Percentiles rank a stretch among this genome's conserved stretches.
Evolutionary conservation across 2,329 filamentous ascomycete species (phyloP).

Genomic region (Phialocephala subalpina): DNA sequence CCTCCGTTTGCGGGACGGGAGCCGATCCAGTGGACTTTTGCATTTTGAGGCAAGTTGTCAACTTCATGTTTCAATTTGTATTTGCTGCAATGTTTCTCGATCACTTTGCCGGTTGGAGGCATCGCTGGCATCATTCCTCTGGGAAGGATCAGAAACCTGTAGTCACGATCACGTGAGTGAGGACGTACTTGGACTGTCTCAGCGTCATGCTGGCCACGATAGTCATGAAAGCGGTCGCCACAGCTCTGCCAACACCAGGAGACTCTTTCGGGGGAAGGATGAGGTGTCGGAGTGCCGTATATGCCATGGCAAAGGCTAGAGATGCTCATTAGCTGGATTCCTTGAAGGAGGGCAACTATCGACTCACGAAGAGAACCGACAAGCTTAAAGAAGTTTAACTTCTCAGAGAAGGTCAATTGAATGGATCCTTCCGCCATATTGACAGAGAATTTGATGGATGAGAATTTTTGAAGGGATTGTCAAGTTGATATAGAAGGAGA

Average conservation of each 20-base stretch:
- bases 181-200: slow-evolving; percentile 11
- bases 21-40: slow-evolving; percentile 35
- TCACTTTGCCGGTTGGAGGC: slow-evolving; percentile 1
- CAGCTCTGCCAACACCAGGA: slow-evolving; percentile 12
- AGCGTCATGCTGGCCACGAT: not conserved
- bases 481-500: not conserved
- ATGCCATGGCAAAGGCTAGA: not conserved
- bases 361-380: not conserved
- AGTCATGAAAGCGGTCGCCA: slow-evolving; percentile 3
- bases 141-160: not conserved
- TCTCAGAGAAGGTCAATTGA: not conserved
- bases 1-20: not conserved
- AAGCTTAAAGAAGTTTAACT: not conserved
- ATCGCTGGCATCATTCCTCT: slow-evolving; percentile 12
- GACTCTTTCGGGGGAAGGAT: slow-evolving; percentile 17
- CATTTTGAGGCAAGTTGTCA: slow-evolving; percentile 26
- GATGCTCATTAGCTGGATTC: not conserved
- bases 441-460: not conserved
- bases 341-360: not conserved
- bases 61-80: slow-evolving; percentile 12
- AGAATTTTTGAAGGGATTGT: not conserved
- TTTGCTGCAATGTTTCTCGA: slow-evolving; percentile 13
- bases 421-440: not conserved
- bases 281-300: slow-evolving; percentile 10
- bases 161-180: not conserved